A percentile compares a stretch with the other conserved stretches of the same genome.
These are phyloP conservation scores for Naegleria gruberi DNA, from an alignment of 208 protist species.

Conservation along the genomic window DNA sequence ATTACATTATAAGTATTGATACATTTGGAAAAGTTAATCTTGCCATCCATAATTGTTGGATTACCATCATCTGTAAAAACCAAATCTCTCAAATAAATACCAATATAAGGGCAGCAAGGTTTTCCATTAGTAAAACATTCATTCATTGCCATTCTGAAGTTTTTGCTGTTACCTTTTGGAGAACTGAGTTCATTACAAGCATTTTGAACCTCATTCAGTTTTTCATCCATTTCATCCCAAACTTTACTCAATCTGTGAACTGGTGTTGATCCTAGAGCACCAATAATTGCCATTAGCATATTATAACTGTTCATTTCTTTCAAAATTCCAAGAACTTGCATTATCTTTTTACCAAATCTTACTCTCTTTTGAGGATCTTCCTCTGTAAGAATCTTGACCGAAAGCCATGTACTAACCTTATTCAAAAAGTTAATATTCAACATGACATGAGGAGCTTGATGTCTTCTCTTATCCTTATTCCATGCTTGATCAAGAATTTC, in stretches of 20 bases:
- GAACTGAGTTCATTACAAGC: not conserved
- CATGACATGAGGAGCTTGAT: not conserved
- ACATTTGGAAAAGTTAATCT: conserved; percentile 17
- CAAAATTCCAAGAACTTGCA: not conserved
- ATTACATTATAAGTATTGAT: not conserved
- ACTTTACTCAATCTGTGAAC: conserved; percentile 24
- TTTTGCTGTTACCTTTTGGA: not conserved
- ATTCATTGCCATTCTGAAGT: conserved; percentile 15
- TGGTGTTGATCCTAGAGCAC: not conserved
- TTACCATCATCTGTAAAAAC: conserved; percentile 26
- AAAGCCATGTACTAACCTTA: not conserved
- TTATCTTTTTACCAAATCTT: not conserved
- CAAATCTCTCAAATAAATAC: conserved; percentile 30
- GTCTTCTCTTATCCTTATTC: conserved; percentile 21
- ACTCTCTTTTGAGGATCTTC: not conserved
- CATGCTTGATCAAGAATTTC: conserved; percentile 9
- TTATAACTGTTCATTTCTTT: conserved; percentile 27
- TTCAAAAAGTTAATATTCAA: not conserved
- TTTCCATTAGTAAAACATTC: not conserved
- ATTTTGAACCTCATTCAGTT: not conserved
- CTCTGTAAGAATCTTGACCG: not conserved
- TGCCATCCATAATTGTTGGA: conserved; percentile 14
- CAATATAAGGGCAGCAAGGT: conserved; percentile 41
- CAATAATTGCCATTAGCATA: conserved; percentile 23
- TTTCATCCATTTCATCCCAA: not conserved